Percentiles rank a stretch among this genome's conserved stretches.
Evolutionary conservation across 306 rosid genomes (phyloP).

Genomic region (Casuarina equisetifolia): DNA sequence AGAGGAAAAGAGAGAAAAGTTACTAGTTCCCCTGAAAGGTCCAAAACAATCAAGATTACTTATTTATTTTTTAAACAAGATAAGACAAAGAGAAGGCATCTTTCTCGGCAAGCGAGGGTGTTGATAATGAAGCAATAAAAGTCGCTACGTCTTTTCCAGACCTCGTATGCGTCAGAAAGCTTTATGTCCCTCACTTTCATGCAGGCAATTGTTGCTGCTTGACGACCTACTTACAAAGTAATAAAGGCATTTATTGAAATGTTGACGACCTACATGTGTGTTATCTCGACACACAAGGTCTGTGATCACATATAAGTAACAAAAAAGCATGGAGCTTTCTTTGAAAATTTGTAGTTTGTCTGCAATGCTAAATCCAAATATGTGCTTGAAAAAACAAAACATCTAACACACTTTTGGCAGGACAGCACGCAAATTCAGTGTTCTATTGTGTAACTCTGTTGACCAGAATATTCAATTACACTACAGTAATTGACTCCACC

Average conservation of each 20-base stretch:
- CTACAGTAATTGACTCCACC: background rate
- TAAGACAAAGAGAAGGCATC: too few relatives aligned
- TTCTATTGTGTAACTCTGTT: background rate
- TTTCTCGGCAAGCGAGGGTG: too few relatives aligned
- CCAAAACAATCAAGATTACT: too few relatives aligned
- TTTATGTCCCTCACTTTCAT: too few relatives aligned
- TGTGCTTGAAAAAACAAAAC: background rate
- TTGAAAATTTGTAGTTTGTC: background rate
- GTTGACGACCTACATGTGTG: background rate
- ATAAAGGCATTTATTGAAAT: constrained; percentile 28
- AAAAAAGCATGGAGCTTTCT: background rate
- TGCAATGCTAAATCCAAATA: background rate
- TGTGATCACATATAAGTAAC: background rate
- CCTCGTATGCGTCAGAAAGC: too few relatives aligned
- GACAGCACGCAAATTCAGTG: background rate
- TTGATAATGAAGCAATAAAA: too few relatives aligned
- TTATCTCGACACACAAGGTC: background rate
- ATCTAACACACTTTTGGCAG: background rate
- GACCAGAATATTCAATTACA: background rate
- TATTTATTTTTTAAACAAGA: too few relatives aligned
- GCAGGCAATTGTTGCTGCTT: constrained; percentile 75
- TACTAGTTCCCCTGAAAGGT: too few relatives aligned
- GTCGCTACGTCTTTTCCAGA: too few relatives aligned
- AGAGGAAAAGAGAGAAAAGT: too few relatives aligned
- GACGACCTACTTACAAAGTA: constrained; percentile 71